Evolutionary conservation across 345 rosid genomes (phyloP).

Genomic region (Mangifera indica): DNA sequence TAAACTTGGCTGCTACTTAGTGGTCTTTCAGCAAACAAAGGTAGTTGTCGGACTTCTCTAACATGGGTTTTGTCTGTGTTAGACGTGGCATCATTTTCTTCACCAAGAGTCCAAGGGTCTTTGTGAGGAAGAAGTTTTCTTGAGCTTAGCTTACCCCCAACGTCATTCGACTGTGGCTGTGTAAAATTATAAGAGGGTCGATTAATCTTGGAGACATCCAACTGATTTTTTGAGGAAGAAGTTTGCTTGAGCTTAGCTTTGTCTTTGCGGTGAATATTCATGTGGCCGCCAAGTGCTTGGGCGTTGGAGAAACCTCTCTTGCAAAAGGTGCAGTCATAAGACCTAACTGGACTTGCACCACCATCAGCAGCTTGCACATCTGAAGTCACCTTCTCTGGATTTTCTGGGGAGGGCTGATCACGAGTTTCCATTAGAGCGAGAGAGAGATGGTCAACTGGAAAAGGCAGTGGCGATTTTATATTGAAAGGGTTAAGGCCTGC

Average conservation of each 20-base stretch:
- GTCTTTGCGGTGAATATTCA: conserved; percentile 89
- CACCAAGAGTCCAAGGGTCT: conserved; percentile 22
- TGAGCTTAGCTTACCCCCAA: no score
- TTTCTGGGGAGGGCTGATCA: conserved; percentile 27
- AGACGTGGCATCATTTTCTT: background rate
- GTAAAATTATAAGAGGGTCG: background rate
- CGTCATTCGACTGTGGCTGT: background rate
- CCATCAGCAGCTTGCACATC: conserved; percentile 25
- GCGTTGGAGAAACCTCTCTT: conserved; percentile 93
- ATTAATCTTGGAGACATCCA: conserved; percentile 5
- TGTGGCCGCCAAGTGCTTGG: conserved; percentile 92
- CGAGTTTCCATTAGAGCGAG: conserved; percentile 23
- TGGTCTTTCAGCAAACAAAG: conserved; percentile 36
- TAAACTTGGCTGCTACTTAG: conserved; percentile 2
- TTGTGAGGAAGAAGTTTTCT: no score
- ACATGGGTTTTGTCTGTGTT: conserved; percentile 4
- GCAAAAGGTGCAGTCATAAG: conserved; percentile 77
- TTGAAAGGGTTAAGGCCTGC: conserved; percentile 25
- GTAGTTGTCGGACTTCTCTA: conserved; percentile 27
- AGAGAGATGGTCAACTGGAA: conserved; percentile 23
- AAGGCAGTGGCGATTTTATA: conserved; percentile 7
- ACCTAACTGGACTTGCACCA: conserved; percentile 37
- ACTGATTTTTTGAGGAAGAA: conserved; percentile 25
- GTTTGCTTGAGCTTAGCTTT: conserved; percentile 62
- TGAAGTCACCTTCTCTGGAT: conserved; percentile 16